Conservation (phyloP, 345 rosid species). For the Acer campestre region DNA sequence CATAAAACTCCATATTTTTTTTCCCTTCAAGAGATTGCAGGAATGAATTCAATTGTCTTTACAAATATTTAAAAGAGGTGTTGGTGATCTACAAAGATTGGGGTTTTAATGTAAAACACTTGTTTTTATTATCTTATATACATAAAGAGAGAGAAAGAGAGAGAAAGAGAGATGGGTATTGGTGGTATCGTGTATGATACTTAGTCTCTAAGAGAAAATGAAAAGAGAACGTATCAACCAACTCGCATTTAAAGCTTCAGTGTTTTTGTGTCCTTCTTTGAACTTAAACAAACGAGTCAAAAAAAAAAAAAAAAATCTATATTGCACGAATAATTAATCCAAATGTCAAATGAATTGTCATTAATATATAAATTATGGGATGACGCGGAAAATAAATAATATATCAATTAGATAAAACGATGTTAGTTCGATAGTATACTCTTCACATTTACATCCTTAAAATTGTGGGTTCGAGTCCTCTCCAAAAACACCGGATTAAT, state of each 20-base stretch:
- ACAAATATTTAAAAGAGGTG: neutral
- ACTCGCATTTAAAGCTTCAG: slow-evolving; percentile 60
- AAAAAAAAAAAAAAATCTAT: too few species aligned
- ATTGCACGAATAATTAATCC: too few species aligned
- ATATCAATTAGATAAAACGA: too few species aligned
- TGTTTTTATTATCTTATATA: slow-evolving; percentile 1
- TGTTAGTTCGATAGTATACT: too few species aligned
- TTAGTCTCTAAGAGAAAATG: slow-evolving; percentile 43
- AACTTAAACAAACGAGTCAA: too few species aligned
- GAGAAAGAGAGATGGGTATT: slow-evolving; percentile 16
- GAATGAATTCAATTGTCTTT: neutral
- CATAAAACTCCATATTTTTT: slow-evolving; percentile 65
- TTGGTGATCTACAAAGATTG: slow-evolving; percentile 25
- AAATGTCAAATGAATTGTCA: too few species aligned
- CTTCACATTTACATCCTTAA: too few species aligned
- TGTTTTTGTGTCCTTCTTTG: too few species aligned
- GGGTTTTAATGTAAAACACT: slow-evolving; percentile 25
- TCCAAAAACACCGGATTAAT: too few species aligned
- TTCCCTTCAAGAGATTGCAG: neutral
- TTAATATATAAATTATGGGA: too few species aligned
- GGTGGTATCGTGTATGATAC: slow-evolving; percentile 5
- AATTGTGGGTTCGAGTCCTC: too few species aligned
- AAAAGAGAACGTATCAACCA: slow-evolving; percentile 38
- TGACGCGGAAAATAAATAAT: too few species aligned
- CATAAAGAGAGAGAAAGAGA: neutral